Evolutionary conservation across 345 rosid genomes (phyloP).

Genomic region (Cardiospermum halicacabum): DNA sequence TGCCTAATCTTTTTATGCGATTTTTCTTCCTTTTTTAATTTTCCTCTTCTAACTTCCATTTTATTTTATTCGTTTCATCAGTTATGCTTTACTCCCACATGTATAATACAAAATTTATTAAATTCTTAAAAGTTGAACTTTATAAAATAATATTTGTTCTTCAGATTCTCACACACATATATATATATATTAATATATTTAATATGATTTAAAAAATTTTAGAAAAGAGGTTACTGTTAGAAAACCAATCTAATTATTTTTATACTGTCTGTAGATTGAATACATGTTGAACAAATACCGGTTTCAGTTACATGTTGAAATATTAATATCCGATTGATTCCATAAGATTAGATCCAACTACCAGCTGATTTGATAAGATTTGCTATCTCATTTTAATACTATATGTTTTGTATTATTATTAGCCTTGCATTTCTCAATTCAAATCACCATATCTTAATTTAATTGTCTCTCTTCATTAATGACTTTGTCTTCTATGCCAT

Average conservation of each 20-base stretch:
- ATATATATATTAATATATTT: too few relatives aligned
- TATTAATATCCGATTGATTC: constrained; percentile 2
- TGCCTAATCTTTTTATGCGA: not conserved
- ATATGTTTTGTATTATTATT: not conserved
- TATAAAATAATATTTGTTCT: too few relatives aligned
- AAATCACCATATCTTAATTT: too few relatives aligned
- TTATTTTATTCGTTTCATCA: not conserved
- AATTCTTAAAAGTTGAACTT: not conserved
- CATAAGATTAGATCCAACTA: constrained; percentile 3
- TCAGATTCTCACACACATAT: not conserved
- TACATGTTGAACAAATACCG: not conserved
- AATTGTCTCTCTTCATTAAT: too few relatives aligned
- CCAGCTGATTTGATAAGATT: not conserved
- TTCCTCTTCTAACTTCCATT: not conserved
- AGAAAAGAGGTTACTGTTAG: too few relatives aligned
- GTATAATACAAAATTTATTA: not conserved
- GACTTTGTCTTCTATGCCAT: too few relatives aligned
- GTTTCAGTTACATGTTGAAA: constrained; percentile 1
- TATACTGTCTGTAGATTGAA: not conserved
- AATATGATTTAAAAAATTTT: too few relatives aligned
- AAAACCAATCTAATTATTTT: not conserved
- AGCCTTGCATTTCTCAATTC: too few relatives aligned
- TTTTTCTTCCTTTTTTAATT: not conserved
- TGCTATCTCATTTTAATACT: not conserved
- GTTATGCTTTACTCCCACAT: not conserved